phyloP scores from a whole-genome alignment of 495 filamentous ascomycete species.

The Delitschia confertaspora region DNA sequence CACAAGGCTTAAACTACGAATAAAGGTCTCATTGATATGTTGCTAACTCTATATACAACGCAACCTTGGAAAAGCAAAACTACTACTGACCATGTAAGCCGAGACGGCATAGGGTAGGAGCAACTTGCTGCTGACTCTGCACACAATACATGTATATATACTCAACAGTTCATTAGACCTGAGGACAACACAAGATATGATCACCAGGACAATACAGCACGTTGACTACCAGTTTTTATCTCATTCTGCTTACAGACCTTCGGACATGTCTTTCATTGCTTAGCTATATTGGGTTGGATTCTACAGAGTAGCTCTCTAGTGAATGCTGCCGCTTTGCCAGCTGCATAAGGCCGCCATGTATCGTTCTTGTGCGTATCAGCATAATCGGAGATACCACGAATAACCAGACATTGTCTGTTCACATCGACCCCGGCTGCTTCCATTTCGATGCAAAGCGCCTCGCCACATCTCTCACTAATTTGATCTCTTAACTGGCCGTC shows the following conservation, averaged over 20 bases:
- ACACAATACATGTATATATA: no score
- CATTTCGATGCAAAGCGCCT: slow-evolving; percentile 2
- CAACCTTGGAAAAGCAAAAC: no score
- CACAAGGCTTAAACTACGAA: slow-evolving; percentile 23
- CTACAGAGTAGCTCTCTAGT: slow-evolving; percentile 27
- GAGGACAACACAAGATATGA: no score
- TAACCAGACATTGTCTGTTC: slow-evolving; percentile 28
- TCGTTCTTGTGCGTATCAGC: slow-evolving; percentile 36
- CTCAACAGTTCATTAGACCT: no score
- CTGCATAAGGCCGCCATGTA: slow-evolving; percentile 35
- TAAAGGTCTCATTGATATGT: neutral
- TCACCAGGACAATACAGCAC: no score
- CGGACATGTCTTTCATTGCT: neutral
- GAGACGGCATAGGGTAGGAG: no score
- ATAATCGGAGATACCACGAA: slow-evolving; percentile 39
- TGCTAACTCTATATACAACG: slow-evolving; percentile 17
- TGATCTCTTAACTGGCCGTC: slow-evolving; percentile 1
- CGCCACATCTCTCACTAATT: neutral
- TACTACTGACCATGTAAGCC: no score
- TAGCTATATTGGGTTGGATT: neutral
- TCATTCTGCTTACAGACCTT: slow-evolving; percentile 7
- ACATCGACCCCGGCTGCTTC: slow-evolving; percentile 26
- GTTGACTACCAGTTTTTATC: no score
- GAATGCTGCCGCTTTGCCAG: slow-evolving; percentile 37
- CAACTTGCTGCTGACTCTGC: no score